Base-by-base conservation (phyloP, 768 basidiomycete species). In the Boletus reticuloceps region DNA sequence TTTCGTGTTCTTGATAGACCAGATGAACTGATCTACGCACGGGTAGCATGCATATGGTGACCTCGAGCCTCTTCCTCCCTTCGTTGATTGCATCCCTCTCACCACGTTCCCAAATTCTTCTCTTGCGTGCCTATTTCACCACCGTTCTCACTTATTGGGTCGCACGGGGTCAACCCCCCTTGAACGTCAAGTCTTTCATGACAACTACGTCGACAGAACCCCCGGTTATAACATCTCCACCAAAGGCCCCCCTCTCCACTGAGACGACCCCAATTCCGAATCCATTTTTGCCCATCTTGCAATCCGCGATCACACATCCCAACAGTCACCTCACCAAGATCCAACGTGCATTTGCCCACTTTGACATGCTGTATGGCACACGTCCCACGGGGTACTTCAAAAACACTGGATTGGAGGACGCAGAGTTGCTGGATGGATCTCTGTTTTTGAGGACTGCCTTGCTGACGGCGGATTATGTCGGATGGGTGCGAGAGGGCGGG, bases 241-340 rank as follows among this genome's bases (percentile, higher is more conserved):
- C 34, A 36, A 36, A 36, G 34, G 14, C 13, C 7, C 34, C 34
- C 34, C 34, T 36, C 34, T 12, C 34, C 34, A 58, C 55, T 4
- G 63, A 56, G 34, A 58, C 48, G 17, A 53, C 47, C 2, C 53
- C 58, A 12, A 48, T 29, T 1, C 69, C 74, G 4, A 79, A 79
- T 46, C 60, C 68, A 0, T 79, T 78, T 73, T 56, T 76, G 4
- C 64, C 70, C 0, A 66, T 78, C 55, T 62, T 79, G 41, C 70
- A 77, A 50, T 66, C 68, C 2, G 61, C 70, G 10, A 63, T 78
- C 43, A 43, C 67, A 0, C 70, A 76, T 55, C 72, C 73, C 1
- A 56, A 58, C 6, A 73, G 73, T 14, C 73, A 74, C 48, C 12
- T 36, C 34, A 36, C 14, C 13, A 36, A 36, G 34, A 36, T 36